These are phyloP conservation scores for Colletotrichum tamarilloi DNA, from an alignment of 2,329 filamentous ascomycete species.

Conservation along the genomic window DNA sequence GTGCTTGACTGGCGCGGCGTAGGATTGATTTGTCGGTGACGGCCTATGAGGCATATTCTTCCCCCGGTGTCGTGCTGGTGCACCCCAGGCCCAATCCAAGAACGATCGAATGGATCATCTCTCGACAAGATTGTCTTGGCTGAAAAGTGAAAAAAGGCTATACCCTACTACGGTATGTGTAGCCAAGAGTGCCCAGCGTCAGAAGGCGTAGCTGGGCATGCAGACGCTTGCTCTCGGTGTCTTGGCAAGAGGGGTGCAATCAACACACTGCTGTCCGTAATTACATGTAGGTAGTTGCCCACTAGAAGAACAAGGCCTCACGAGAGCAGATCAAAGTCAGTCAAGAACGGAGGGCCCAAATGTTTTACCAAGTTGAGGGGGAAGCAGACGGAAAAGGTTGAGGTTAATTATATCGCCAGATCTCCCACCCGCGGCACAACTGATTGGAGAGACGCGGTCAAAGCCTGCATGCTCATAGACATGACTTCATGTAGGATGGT, in stretches of 20 bases:
- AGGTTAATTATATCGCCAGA: not conserved
- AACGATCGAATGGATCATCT: not conserved
- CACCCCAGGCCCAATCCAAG: not conserved
- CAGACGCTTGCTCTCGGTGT: constrained; percentile 28
- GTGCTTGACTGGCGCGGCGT: not conserved
- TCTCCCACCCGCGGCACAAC: not conserved
- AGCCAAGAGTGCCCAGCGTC: constrained; percentile 31
- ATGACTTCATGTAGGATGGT: not conserved
- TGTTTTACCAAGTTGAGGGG: not conserved
- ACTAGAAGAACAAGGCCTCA: not conserved
- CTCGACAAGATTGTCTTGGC: constrained; percentile 9
- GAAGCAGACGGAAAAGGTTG: not conserved
- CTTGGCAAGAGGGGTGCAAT: constrained; percentile 31
- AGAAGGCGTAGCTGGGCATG: constrained; percentile 30
- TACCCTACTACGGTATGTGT: not conserved
- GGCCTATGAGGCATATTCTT: constrained; percentile 20
- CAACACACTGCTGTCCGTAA: not conserved
- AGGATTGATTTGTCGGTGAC: not conserved
- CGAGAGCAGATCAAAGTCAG: not conserved
- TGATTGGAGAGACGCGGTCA: no score
- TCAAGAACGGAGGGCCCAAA: not conserved
- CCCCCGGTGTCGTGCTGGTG: not conserved
- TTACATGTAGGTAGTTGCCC: not conserved
- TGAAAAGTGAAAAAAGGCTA: not conserved
- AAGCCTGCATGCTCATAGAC: not conserved